phyloP scores from a whole-genome alignment of 305 asterid species.

The Fraxinus albicans region DNA sequence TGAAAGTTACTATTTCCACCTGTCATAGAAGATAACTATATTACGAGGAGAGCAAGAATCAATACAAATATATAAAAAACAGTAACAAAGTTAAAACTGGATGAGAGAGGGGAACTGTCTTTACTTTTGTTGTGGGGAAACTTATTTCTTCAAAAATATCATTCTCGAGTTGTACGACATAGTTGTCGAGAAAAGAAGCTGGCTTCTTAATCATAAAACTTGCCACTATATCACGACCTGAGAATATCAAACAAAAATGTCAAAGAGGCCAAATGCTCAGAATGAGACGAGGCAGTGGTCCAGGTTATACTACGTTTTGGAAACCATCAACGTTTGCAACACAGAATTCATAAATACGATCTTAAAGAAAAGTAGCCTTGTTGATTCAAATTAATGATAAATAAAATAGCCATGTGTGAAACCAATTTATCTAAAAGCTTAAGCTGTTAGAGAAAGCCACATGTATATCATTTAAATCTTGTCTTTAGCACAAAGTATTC shows the following conservation, averaged over 20 bases:
- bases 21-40: slow-evolving; percentile 28
- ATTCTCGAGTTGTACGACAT: slow-evolving; percentile 55
- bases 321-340: background rate
- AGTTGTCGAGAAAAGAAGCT: slow-evolving; percentile 59
- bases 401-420: background rate
- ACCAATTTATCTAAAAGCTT: background rate
- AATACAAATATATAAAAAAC: slow-evolving; percentile 8
- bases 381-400: background rate
- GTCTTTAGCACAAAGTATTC: background rate
- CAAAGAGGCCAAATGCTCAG: background rate
- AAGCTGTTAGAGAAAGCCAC: background rate
- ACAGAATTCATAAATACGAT: background rate
- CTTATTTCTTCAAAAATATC: slow-evolving; percentile 83
- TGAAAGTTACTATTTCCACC: slow-evolving; percentile 58
- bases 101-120: slow-evolving; percentile 12
- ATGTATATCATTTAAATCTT: background rate
- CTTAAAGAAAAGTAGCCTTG: background rate
- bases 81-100: slow-evolving; percentile 2
- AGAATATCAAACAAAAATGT: slow-evolving; percentile 27
- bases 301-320: background rate
- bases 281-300: background rate
- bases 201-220: slow-evolving; percentile 71
- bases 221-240: slow-evolving; percentile 90
- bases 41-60: slow-evolving; percentile 4
- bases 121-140: slow-evolving; percentile 73